Percentiles rank a stretch among this genome's conserved stretches.
Conservation (phyloP, 2,329 filamentous ascomycete species). For the Coniochaeta pulveracea region DNA sequence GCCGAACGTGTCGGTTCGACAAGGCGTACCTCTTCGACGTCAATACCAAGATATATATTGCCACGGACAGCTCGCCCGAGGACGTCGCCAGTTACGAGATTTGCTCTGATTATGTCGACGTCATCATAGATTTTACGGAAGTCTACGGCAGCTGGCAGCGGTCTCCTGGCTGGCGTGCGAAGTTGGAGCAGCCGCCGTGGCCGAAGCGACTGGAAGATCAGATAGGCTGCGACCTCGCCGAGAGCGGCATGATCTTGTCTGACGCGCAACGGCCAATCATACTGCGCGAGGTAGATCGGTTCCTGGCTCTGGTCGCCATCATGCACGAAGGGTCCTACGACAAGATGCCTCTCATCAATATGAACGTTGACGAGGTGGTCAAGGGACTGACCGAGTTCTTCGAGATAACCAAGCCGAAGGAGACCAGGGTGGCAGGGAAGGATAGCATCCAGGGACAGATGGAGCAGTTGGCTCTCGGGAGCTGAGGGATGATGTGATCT, state of each 20-base stretch:
- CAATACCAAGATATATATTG: slow-evolving; percentile 96
- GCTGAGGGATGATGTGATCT: background rate
- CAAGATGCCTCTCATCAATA: slow-evolving; percentile 74
- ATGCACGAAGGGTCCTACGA: slow-evolving; percentile 80
- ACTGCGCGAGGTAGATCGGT: slow-evolving; percentile 59
- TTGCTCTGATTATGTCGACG: slow-evolving; percentile 96
- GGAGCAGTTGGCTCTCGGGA: background rate
- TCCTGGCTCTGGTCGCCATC: slow-evolving; percentile 72
- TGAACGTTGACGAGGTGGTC: slow-evolving; percentile 77
- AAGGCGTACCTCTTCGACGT: slow-evolving; percentile 98
- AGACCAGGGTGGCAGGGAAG: slow-evolving; percentile 1
- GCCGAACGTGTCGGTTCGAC: slow-evolving; percentile 87
- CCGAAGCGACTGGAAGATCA: slow-evolving; percentile 53
- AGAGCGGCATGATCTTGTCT: slow-evolving; percentile 57
- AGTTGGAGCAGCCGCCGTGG: slow-evolving; percentile 49
- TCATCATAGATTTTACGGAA: slow-evolving; percentile 93
- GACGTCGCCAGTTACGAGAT: slow-evolving; percentile 97
- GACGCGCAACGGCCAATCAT: slow-evolving; percentile 54
- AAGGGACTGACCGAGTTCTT: slow-evolving; percentile 73
- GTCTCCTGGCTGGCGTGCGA: slow-evolving; percentile 39
- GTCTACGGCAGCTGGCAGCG: slow-evolving; percentile 73
- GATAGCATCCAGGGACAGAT: background rate
- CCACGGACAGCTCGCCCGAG: slow-evolving; percentile 83
- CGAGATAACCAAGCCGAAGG: slow-evolving; percentile 51
- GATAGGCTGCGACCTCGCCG: slow-evolving; percentile 52